Conservation (phyloP, 768 basidiomycete genomes). For the Termitomyces sp. region DNA sequence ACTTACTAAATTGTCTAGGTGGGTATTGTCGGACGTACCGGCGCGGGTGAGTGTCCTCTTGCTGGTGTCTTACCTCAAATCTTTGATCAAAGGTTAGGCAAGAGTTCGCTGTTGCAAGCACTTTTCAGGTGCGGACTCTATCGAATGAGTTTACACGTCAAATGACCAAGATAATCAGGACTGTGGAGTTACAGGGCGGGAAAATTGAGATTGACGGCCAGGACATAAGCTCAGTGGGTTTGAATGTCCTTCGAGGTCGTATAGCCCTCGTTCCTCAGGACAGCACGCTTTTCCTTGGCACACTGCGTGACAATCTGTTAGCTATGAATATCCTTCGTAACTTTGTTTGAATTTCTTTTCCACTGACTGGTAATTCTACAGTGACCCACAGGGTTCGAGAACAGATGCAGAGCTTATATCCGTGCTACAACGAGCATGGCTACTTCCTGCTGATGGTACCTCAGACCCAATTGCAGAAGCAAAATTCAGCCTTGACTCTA, state of each 20-base stretch:
- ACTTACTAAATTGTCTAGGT: conserved; percentile 29
- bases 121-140: conserved; percentile 39
- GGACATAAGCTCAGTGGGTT: conserved; percentile 47
- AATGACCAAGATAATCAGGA: conserved; percentile 25
- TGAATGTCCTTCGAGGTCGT: conserved; percentile 48
- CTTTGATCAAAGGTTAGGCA: conserved; percentile 27
- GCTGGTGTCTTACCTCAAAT: not conserved
- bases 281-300: conserved; percentile 43
- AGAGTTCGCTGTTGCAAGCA: conserved; percentile 55
- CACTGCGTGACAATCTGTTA: conserved; percentile 40
- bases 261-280: conserved; percentile 71
- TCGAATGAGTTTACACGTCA: not conserved
- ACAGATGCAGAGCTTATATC: conserved; percentile 63
- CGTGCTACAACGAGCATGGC: conserved; percentile 55
- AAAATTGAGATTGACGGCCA: conserved; percentile 52
- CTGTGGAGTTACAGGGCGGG: conserved; percentile 58
- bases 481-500: conserved; percentile 66
- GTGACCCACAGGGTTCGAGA: conserved; percentile 48
- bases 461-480: conserved; percentile 44
- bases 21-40: conserved; percentile 46
- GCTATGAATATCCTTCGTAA: conserved; percentile 1
- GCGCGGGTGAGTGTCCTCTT: conserved; percentile 27
- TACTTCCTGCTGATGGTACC: conserved; percentile 48
- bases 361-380: conserved; percentile 15
- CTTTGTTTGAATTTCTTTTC: not conserved